Evolutionary conservation across 1,139 yeast species (phyloP), one percentile per base, ranked within the genome.

Genomic region (Debaryomyces sp.): DNA sequence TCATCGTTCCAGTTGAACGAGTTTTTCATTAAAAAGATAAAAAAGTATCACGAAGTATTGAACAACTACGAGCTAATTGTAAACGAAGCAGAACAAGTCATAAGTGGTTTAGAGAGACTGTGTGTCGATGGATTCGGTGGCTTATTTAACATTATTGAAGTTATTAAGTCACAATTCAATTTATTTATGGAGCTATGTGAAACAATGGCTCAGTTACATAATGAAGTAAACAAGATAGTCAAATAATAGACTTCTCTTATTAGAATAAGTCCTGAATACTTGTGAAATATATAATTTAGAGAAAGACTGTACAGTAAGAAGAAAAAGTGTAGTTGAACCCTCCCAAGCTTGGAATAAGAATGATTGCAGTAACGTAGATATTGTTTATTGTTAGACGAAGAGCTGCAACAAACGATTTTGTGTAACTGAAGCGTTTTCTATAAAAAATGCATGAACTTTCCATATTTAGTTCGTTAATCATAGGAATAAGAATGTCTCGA

Each of bases 141-240:
- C 17, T 72, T 86, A 49, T 78, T 79, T 51, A 75, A 73, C 55
- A 76, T 88, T 21, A 78, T 86, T 26, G 77, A 77, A 42, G 87
- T 96, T 0, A 77, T 94, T 29, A 84, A 85, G 56, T 90, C 87
- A 57, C 97, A 92, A 68, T 90, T 90, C 66, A 76, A 78, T 48
- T 75, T 92, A 54, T 92, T 92, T 67, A 89, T 94, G 92, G 96
- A 91, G 59, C 77, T 91, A 45, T 92, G 97, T 50, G 96, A 91
- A 67, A 80, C 85, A 32, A 85, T 92, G 61, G 98, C 98, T 2
- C 96, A 88, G 60, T 71, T 90, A 46, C 98, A 94, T 68, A 91
- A 87, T 57, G 84, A 83, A 52, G 57, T 68, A 18, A 60, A 58
- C 46, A 64, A 58, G 50, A 45, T 60, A 37, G 44, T 51, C 15